Conservation (phyloP, 179 eudicot genomes). For the Gypsophila paniculata region DNA sequence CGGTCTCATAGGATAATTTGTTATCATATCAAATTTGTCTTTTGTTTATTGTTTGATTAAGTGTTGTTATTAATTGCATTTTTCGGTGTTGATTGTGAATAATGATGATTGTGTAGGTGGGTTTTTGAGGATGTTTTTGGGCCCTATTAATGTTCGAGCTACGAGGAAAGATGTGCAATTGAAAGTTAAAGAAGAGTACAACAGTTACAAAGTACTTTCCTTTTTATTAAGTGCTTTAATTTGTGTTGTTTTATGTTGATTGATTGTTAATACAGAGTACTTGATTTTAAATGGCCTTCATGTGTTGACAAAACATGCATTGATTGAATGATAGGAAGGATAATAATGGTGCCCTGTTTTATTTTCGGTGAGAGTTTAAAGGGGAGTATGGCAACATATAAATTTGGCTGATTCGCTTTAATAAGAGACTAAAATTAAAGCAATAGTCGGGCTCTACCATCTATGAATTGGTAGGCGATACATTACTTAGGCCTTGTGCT, state of each 20-base stretch:
- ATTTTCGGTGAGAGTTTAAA: neutral
- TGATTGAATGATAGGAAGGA: neutral
- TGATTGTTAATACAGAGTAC: neutral
- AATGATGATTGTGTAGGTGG: conserved; percentile 23
- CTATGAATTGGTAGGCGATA: too few relatives aligned
- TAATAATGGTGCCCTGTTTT: neutral
- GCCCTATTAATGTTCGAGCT: conserved; percentile 55
- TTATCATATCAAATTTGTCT: neutral
- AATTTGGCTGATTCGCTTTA: neutral
- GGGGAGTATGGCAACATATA: neutral
- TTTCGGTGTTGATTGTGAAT: neutral
- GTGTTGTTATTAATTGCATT: neutral
- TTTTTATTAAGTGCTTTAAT: neutral
- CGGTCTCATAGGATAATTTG: too few relatives aligned
- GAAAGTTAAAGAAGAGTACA: conserved; percentile 56
- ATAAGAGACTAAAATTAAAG: neutral
- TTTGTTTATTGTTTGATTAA: neutral
- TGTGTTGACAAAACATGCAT: neutral
- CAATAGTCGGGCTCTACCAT: too few relatives aligned
- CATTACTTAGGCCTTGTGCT: too few relatives aligned
- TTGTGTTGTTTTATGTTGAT: neutral
- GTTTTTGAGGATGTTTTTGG: conserved; percentile 48
- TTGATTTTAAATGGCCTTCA: neutral
- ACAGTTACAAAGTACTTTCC: conserved; percentile 36
- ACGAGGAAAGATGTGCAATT: conserved; percentile 50